These are phyloP conservation scores for Gonapodya prolifera DNA, from an alignment of 192 early-diverging fungal species.

Conservation along the genomic window DNA sequence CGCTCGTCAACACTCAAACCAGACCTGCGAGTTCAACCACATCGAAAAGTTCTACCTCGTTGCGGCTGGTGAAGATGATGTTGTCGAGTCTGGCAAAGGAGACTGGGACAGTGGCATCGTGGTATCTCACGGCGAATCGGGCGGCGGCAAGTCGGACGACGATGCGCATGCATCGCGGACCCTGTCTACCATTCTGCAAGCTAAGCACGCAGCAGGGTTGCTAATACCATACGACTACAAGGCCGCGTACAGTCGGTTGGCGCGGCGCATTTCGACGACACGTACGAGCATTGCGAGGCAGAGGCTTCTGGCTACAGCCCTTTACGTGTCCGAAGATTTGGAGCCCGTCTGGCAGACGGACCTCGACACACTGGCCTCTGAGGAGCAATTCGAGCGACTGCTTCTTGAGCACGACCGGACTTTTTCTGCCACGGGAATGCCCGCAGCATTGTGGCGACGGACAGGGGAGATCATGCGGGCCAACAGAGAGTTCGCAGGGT, in stretches of 20 bases:
- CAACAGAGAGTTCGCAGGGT: slow-evolving; percentile 84
- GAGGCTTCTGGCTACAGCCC: not conserved
- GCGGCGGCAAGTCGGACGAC: not conserved
- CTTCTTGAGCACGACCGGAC: slow-evolving; percentile 88
- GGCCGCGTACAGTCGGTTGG: slow-evolving; percentile 70
- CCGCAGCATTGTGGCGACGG: slow-evolving; percentile 84
- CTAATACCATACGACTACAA: slow-evolving; percentile 95
- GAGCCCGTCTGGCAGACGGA: slow-evolving; percentile 52
- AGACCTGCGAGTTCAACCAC: not conserved
- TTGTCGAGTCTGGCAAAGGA: not conserved
- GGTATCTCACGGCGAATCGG: not conserved
- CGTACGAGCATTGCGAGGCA: not conserved
- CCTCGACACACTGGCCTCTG: slow-evolving; percentile 85
- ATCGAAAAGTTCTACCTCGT: slow-evolving; percentile 1
- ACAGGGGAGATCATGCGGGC: slow-evolving; percentile 94
- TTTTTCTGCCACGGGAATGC: slow-evolving; percentile 88
- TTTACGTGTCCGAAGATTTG: slow-evolving; percentile 29
- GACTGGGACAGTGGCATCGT: not conserved
- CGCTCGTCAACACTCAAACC: no score
- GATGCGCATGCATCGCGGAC: not conserved
- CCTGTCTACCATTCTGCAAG: slow-evolving; percentile 36
- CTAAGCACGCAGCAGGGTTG: slow-evolving; percentile 89
- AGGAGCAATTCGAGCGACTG: slow-evolving; percentile 89
- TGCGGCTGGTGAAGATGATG: not conserved
- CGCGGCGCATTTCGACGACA: slow-evolving; percentile 70